These are phyloP conservation scores for Linanthus parryae DNA, from an alignment of 148 eudicot genomes.

Conservation along the genomic window DNA sequence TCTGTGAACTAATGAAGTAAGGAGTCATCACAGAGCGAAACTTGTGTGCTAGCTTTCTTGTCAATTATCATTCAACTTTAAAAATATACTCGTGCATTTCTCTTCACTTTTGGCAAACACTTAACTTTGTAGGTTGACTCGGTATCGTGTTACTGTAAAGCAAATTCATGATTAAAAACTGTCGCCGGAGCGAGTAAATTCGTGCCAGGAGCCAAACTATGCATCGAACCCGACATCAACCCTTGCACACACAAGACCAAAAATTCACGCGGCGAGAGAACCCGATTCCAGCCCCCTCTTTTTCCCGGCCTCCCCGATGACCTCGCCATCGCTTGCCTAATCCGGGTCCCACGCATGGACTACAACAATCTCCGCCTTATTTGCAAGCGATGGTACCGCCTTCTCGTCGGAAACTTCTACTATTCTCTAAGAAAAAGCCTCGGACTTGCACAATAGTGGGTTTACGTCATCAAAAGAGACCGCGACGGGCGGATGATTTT, in stretches of 20 bases:
- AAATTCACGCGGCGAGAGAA: slow-evolving; percentile 61
- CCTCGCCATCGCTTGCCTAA: slow-evolving; percentile 84
- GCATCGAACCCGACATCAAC: slow-evolving; percentile 83
- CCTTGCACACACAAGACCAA: slow-evolving; percentile 72
- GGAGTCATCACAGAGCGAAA: too few species aligned
- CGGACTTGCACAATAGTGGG: slow-evolving; percentile 89
- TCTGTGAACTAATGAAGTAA: too few species aligned
- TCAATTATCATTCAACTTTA: too few species aligned
- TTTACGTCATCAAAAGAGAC: slow-evolving; percentile 82
- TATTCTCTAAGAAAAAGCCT: slow-evolving; percentile 75
- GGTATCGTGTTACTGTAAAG: slow-evolving; percentile 90
- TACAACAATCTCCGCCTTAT: slow-evolving; percentile 79
- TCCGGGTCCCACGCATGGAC: slow-evolving; percentile 84
- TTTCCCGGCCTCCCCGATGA: slow-evolving; percentile 95
- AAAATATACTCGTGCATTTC: too few species aligned
- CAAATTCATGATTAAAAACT: slow-evolving; percentile 73
- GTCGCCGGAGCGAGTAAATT: slow-evolving; percentile 87
- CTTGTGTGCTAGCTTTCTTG: too few species aligned
- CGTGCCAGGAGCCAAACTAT: slow-evolving; percentile 81
- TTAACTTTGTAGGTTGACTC: slow-evolving; percentile 75
- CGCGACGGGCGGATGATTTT: slow-evolving; percentile 80
- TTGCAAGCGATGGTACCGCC: slow-evolving; percentile 78
- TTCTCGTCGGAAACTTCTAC: slow-evolving; percentile 70
- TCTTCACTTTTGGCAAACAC: too few species aligned
- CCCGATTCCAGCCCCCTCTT: slow-evolving; percentile 68